These are phyloP conservation scores for Clonostachys sp. DNA, from an alignment of 2,329 filamentous ascomycete genomes.

Conservation along the genomic window DNA sequence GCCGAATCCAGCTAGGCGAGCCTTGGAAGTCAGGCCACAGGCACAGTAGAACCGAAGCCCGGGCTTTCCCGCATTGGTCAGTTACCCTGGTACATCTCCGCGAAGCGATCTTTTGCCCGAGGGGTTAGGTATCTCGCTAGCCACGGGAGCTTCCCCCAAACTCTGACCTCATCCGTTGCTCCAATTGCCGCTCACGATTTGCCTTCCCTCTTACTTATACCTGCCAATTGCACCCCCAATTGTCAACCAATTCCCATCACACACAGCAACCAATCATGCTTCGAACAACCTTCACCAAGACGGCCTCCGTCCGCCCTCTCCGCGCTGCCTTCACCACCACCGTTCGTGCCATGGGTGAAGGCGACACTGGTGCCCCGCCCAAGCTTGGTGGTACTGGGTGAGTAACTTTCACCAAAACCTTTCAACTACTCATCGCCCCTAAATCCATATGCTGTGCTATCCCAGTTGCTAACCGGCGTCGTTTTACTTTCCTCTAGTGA, in stretches of 20 bases:
- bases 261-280: constrained; percentile 48
- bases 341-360: constrained; percentile 59
- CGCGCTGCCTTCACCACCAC: constrained; percentile 59
- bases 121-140: neutral
- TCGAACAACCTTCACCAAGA: constrained; percentile 57
- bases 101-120: too few relatives aligned
- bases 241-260: constrained; percentile 5
- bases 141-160: neutral
- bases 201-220: constrained; percentile 1
- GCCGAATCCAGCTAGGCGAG: neutral
- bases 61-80: neutral
- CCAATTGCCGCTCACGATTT: constrained; percentile 2
- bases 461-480: neutral
- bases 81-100: too few relatives aligned
- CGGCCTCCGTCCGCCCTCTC: constrained; percentile 48
- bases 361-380: constrained; percentile 62
- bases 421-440: too few relatives aligned
- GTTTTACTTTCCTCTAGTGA: constrained; percentile 52
- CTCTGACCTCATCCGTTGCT: constrained; percentile 1
- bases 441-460: neutral
- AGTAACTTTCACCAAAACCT: constrained; percentile 17
- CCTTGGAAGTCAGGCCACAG: neutral
- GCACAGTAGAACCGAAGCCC: neutral
- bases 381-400: constrained; percentile 49
- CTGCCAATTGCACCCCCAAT: constrained; percentile 1